Percentiles rank a stretch among this genome's conserved stretches.
Evolutionary conservation across 495 filamentous ascomycete genomes (phyloP).

Genomic region (Geopyxis carbonaria): DNA sequence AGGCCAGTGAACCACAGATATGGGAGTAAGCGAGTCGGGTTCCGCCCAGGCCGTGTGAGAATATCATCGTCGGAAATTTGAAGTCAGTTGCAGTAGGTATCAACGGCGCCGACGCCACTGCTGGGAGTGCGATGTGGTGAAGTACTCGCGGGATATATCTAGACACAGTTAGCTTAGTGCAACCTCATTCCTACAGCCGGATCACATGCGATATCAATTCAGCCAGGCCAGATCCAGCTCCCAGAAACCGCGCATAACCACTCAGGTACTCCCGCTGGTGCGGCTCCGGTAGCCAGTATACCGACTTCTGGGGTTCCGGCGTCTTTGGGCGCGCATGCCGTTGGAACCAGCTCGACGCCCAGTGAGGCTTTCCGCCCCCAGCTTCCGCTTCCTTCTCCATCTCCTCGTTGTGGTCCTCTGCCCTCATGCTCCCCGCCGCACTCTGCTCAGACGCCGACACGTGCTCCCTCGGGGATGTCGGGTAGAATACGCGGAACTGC

Average conservation of each 20-base stretch:
- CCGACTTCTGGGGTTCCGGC: conserved; percentile 22
- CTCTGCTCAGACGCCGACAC: background rate
- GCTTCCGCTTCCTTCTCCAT: conserved; percentile 22
- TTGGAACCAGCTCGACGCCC: conserved; percentile 6
- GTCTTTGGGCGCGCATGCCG: background rate
- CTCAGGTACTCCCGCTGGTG: conserved; percentile 46
- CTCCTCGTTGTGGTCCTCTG: conserved; percentile 19
- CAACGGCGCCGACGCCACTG: conserved; percentile 18
- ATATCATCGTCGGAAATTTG: conserved; percentile 60
- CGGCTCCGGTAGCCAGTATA: conserved; percentile 57
- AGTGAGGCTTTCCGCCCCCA: conserved; percentile 2
- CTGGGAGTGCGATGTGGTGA: conserved; percentile 48
- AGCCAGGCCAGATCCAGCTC: conserved; percentile 36
- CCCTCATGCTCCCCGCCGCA: background rate
- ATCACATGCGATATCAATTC: conserved; percentile 41
- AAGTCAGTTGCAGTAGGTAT: conserved; percentile 19
- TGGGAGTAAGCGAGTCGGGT: conserved; percentile 59
- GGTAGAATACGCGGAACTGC: conserved; percentile 62
- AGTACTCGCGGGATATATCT: conserved; percentile 48
- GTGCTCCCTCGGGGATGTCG: conserved; percentile 31
- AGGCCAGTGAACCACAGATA: conserved; percentile 50
- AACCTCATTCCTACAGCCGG: background rate
- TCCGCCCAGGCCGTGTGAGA: conserved; percentile 66
- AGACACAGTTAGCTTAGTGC: conserved; percentile 7
- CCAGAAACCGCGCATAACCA: conserved; percentile 52